phyloP scores from a whole-genome alignment of 2,329 filamentous ascomycete genomes.

The Leptographium wingfieldii region DNA sequence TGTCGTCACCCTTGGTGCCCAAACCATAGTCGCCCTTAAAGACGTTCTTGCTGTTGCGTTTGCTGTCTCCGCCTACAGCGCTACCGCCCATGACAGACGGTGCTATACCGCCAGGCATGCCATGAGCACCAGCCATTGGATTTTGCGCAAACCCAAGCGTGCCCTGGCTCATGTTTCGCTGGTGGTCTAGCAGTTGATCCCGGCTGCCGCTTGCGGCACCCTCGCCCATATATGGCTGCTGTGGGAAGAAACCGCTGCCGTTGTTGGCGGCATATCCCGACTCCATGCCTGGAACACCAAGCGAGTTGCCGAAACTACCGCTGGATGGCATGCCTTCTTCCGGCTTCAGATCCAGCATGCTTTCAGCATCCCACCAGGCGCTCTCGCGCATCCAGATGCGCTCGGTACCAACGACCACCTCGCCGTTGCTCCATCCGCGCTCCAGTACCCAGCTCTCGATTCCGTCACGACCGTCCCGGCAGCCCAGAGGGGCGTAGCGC shows the following conservation, averaged over 20 bases:
- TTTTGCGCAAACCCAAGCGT: slow-evolving; percentile 18
- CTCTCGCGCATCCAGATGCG: slow-evolving; percentile 90
- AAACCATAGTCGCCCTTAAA: slow-evolving; percentile 75
- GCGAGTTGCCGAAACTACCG: slow-evolving; percentile 15
- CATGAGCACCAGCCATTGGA: slow-evolving; percentile 22
- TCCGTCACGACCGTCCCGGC: slow-evolving; percentile 78
- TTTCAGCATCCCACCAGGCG: slow-evolving; percentile 97
- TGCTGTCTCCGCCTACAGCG: slow-evolving; percentile 20
- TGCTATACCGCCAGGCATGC: slow-evolving; percentile 37
- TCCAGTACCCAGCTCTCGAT: slow-evolving; percentile 91
- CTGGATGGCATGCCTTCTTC: slow-evolving; percentile 20
- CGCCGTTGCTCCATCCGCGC: slow-evolving; percentile 95
- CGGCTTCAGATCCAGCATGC: slow-evolving; percentile 81
- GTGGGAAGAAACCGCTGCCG: slow-evolving; percentile 58
- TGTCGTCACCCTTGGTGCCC: slow-evolving; percentile 71
- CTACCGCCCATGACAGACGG: slow-evolving; percentile 22
- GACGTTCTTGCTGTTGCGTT: slow-evolving; percentile 42
- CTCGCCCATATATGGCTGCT: slow-evolving; percentile 36
- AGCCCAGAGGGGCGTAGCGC: slow-evolving; percentile 73
- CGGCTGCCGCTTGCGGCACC: slow-evolving; percentile 53
- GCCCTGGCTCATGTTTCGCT: slow-evolving; percentile 44
- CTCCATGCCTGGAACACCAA: slow-evolving; percentile 45
- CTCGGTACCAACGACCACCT: slow-evolving; percentile 81
- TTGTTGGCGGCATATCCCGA: slow-evolving; percentile 56
- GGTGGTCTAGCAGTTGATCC: slow-evolving; percentile 59